phyloP scores from a whole-genome alignment of 768 basidiomycete species.

The Amanita rubescens region DNA sequence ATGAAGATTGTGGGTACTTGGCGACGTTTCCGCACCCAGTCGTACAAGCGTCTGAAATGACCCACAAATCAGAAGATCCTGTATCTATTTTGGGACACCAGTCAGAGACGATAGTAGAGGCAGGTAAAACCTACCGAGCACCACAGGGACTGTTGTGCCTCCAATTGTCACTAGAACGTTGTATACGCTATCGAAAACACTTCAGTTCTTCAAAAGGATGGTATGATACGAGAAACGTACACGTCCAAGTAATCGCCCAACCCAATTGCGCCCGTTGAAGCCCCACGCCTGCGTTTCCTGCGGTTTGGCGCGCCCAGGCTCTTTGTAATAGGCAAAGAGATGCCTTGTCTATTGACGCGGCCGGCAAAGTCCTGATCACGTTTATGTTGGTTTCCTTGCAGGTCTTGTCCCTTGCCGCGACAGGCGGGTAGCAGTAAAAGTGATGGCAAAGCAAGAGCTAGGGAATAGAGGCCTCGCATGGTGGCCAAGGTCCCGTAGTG shows the following conservation, averaged over 20 bases:
- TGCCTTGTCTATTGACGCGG: slow-evolving; percentile 21
- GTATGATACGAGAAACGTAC: slow-evolving; percentile 28
- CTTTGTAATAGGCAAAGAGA: slow-evolving; percentile 31
- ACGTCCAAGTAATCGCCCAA: slow-evolving; percentile 57
- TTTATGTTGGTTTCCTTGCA: no score
- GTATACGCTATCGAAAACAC: slow-evolving; percentile 37
- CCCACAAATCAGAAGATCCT: slow-evolving; percentile 76
- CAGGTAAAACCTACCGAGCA: slow-evolving; percentile 42
- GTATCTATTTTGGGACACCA: slow-evolving; percentile 41
- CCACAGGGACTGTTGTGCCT: slow-evolving; percentile 40
- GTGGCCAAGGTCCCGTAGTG: no score
- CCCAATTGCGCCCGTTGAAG: slow-evolving; percentile 32
- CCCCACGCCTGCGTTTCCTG: slow-evolving; percentile 20
- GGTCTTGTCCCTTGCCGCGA: neutral
- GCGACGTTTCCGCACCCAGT: slow-evolving; percentile 29
- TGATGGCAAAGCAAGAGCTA: neutral
- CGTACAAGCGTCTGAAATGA: slow-evolving; percentile 51
- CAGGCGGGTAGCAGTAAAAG: neutral
- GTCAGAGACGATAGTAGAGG: neutral
- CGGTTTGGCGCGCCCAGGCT: slow-evolving; percentile 9
- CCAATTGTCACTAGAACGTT: slow-evolving; percentile 55
- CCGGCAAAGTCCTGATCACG: neutral
- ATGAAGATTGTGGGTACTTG: slow-evolving; percentile 43
- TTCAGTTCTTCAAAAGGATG: neutral
- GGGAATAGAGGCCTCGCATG: neutral